These are phyloP conservation scores for Microcyclospora pomicola DNA, from an alignment of 2,329 filamentous ascomycete genomes.

Conservation along the genomic window DNA sequence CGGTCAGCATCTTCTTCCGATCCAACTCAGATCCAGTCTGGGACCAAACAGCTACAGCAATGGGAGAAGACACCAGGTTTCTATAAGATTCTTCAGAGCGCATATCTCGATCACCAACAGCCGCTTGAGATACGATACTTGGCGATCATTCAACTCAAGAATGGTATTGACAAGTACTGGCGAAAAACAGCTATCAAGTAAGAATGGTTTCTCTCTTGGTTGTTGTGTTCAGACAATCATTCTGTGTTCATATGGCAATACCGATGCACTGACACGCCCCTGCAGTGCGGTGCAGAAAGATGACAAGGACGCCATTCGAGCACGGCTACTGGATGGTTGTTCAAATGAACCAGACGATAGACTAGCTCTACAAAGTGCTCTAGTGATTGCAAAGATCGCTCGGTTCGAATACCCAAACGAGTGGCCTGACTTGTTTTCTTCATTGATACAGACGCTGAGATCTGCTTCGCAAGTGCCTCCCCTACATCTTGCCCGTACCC, in stretches of 20 bases:
- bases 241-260: not conserved
- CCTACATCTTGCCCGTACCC: conserved; percentile 53
- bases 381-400: conserved; percentile 76
- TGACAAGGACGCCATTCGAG: conserved; percentile 66
- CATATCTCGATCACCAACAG: conserved; percentile 67
- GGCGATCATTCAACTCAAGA: conserved; percentile 87
- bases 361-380: conserved; percentile 74
- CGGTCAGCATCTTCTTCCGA: conserved; percentile 34
- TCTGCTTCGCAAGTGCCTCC: conserved; percentile 8
- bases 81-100: conserved; percentile 41
- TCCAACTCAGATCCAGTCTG: conserved; percentile 36
- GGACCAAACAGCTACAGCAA: conserved; percentile 37
- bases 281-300: conserved; percentile 45
- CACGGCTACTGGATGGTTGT: conserved; percentile 60
- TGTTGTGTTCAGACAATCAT: not conserved
- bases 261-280: not conserved
- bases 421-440: conserved; percentile 49
- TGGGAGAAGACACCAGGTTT: conserved; percentile 37
- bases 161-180: conserved; percentile 94
- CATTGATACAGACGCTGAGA: conserved; percentile 51
- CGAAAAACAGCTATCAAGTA: conserved; percentile 61
- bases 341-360: conserved; percentile 61
- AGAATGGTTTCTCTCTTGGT: conserved; percentile 2
- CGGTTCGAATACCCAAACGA: conserved; percentile 79
- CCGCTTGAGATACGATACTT: conserved; percentile 72